These are phyloP conservation scores for Botryotinia globosa DNA, from an alignment of 2,329 filamentous ascomycete species.

Conservation along the genomic window DNA sequence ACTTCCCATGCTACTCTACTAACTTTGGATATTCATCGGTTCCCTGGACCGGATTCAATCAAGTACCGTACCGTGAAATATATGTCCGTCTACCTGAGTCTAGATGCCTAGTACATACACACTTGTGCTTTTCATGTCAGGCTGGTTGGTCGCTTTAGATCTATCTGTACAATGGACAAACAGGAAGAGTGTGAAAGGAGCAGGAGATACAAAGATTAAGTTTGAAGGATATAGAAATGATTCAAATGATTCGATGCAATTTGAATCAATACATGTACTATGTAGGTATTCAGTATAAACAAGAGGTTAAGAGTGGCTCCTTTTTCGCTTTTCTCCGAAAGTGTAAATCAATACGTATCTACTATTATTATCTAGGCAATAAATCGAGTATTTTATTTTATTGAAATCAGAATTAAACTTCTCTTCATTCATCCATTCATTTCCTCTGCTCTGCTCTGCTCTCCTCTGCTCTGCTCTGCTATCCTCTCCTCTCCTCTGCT, in stretches of 20 bases:
- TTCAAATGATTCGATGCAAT: not conserved
- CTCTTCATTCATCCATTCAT: too few relatives aligned
- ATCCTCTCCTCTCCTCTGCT: not conserved
- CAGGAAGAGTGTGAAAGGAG: not conserved
- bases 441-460: too few relatives aligned
- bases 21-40: not conserved
- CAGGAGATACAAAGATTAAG: not conserved
- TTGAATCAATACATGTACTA: not conserved
- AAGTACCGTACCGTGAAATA: not conserved
- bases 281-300: not conserved
- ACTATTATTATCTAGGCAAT: too few relatives aligned
- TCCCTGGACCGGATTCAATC: not conserved
- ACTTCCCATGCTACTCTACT: too few relatives aligned
- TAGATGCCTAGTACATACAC: not conserved
- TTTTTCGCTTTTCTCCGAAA: slow-evolving; percentile 7
- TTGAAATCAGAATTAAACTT: not conserved
- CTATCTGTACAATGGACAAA: not conserved
- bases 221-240: not conserved
- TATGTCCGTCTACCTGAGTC: not conserved
- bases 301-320: slow-evolving; percentile 3
- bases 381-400: not conserved
- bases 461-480: too few relatives aligned
- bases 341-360: not conserved
- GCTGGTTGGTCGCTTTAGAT: too few relatives aligned
- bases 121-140: not conserved